Evolutionary conservation across 192 early-diverging fungal species (phyloP), one percentile per base, ranked within the genome.

Genomic region (Gaertneriomyces semiglobifer): DNA sequence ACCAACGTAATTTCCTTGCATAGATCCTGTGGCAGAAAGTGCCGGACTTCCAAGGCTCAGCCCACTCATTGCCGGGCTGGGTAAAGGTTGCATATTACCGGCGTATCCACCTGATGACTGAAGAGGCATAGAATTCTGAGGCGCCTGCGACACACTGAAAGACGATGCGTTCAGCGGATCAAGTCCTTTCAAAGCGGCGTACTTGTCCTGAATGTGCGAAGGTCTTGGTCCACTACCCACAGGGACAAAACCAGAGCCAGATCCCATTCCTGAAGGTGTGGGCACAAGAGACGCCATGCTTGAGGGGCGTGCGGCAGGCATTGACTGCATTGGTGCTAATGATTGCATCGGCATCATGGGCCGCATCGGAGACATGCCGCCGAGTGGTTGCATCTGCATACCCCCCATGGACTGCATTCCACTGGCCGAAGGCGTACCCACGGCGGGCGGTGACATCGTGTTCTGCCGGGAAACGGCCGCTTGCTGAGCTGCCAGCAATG

Each of bases 181-280:
- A 5, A 70, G 44, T 0, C 53, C 59, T 42, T 75, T 75, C 53
- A 75, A 75, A 2, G 64, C 73, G 6, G 73, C 50, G 45, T 75
- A 75, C 44, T 45, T 54, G 61, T 75, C 53, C 53, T 51, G 38
- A 18, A 7, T 18, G 16, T n/a, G n/a, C 7, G 16, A 53, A 33
- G 63, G 3, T 44, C 40, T 68, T 19, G 66, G 4, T 8, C 51
- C 59, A 20, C 53, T 46, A 39, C 72, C 66, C 10, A 66, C 65
- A 46, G 72, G 66, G 11, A 73, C 57, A 54, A 73, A 73, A 7
- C 44, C 53, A 4, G 58, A 39, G 41, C 41, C 45, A n/a, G 39
- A 33, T 44, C 47, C 20, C 33, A 42, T 59, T 12, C 66, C 58
- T 11, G 72, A 66, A 8, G 69, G 60, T 33, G 60, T 18, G 44